Percentiles rank a stretch among this genome's conserved stretches.
These are phyloP conservation scores for Candida endomychidarum DNA, from an alignment of 805 yeast genomes.

Conservation along the genomic window DNA sequence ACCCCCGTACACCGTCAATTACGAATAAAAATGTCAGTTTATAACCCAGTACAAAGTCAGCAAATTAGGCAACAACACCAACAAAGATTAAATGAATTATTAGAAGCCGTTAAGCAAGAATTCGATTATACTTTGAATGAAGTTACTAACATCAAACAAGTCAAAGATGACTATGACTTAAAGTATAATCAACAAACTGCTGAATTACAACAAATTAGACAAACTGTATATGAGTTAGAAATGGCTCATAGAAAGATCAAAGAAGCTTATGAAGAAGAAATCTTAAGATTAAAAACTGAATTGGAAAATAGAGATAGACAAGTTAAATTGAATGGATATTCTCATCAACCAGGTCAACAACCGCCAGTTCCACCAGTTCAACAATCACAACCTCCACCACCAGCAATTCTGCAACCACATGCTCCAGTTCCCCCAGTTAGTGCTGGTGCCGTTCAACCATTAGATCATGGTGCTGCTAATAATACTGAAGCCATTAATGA, in stretches of 20 bases:
- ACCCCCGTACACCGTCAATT: not conserved
- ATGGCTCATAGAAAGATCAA: constrained; percentile 92
- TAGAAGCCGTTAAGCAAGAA: constrained; percentile 91
- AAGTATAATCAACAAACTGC: constrained; percentile 88
- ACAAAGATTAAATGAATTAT: constrained; percentile 66
- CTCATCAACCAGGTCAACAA: constrained; percentile 12
- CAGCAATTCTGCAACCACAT: constrained; percentile 3
- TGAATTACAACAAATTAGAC: constrained; percentile 91
- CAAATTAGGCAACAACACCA: constrained; percentile 43
- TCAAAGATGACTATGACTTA: constrained; percentile 88
- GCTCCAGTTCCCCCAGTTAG: constrained; percentile 12
- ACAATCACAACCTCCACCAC: constrained; percentile 6
- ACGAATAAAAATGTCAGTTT: constrained; percentile 30
- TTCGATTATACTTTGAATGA: constrained; percentile 82
- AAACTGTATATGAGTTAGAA: constrained; percentile 91
- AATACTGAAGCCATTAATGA: constrained; percentile 11
- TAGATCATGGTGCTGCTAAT: constrained; percentile 10
- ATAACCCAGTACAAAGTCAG: constrained; percentile 22
- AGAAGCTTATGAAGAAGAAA: constrained; percentile 94
- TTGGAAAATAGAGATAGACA: constrained; percentile 77
- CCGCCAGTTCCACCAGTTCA: constrained; percentile 8
- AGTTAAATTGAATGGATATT: constrained; percentile 18
- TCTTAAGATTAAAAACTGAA: constrained; percentile 79
- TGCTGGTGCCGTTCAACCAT: not conserved
- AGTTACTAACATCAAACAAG: constrained; percentile 81